These are phyloP conservation scores for Gleditsia sinensis DNA, from an alignment of 306 rosid genomes.

Conservation along the genomic window DNA sequence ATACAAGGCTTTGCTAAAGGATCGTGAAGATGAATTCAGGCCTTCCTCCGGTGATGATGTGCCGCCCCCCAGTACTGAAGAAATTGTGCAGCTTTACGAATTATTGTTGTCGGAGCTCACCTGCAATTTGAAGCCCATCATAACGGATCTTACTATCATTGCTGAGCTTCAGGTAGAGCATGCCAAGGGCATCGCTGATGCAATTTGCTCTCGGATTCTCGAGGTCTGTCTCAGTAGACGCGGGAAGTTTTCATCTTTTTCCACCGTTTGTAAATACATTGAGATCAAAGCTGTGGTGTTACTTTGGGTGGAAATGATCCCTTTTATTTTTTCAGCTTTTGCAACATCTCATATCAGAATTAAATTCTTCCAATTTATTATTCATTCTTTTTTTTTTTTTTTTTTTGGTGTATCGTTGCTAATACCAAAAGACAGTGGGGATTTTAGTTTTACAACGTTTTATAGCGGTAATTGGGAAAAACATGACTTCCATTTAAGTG, in stretches of 20 bases:
- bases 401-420: neutral
- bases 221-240: slow-evolving; percentile 75
- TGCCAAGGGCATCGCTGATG: slow-evolving; percentile 85
- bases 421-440: neutral
- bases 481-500: neutral
- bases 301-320: slow-evolving; percentile 21
- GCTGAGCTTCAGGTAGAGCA: slow-evolving; percentile 85
- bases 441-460: slow-evolving; percentile 1
- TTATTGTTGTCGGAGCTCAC: slow-evolving; percentile 67
- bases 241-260: slow-evolving; percentile 37
- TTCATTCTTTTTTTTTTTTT: neutral
- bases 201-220: slow-evolving; percentile 82
- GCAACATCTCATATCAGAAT: slow-evolving; percentile 14
- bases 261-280: slow-evolving; percentile 27
- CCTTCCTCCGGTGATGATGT: slow-evolving; percentile 38
- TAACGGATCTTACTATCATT: slow-evolving; percentile 91
- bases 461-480: neutral
- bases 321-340: slow-evolving; percentile 11
- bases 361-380: slow-evolving; percentile 1
- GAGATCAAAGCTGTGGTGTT: slow-evolving; percentile 7
- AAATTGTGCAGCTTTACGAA: slow-evolving; percentile 75
- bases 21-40: slow-evolving; percentile 76
- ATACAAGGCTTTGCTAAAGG: slow-evolving; percentile 69
- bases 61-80: slow-evolving; percentile 49
- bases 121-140: slow-evolving; percentile 82